A percentile compares a stretch with the other conserved stretches of the same genome.
phyloP scores from a whole-genome alignment of 345 rosid species.

The Bruguiera gymnorhiza region DNA sequence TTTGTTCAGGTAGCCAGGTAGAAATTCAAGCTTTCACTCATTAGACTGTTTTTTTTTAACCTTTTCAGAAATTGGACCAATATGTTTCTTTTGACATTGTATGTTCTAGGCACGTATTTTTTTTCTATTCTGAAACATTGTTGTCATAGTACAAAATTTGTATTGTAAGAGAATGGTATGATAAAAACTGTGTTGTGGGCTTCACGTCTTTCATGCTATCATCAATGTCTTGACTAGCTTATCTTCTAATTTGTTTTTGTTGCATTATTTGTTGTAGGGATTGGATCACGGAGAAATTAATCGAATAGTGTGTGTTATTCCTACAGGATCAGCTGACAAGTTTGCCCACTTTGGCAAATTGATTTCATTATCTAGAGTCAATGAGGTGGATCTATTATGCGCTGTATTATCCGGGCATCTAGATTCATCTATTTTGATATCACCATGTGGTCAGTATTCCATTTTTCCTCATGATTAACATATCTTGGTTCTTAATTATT shows the following conservation, averaged over 20 bases:
- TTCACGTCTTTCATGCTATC: background rate
- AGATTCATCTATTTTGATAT: slow-evolving; percentile 47
- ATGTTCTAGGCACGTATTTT: no score
- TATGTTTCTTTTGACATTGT: no score
- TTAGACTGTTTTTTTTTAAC: background rate
- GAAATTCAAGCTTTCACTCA: background rate
- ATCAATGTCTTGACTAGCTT: background rate
- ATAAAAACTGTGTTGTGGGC: no score
- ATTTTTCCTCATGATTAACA: background rate
- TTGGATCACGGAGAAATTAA: slow-evolving; percentile 41
- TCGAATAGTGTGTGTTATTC: slow-evolving; percentile 48
- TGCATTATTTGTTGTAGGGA: slow-evolving; percentile 37
- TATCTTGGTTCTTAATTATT: background rate
- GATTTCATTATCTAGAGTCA: slow-evolving; percentile 51
- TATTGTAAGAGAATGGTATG: no score
- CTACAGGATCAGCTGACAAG: slow-evolving; percentile 50
- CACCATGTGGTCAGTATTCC: slow-evolving; percentile 52
- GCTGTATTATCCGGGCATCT: slow-evolving; percentile 70
- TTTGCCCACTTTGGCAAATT: slow-evolving; percentile 44
- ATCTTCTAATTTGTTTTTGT: slow-evolving; percentile 6
- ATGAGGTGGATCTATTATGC: slow-evolving; percentile 62
- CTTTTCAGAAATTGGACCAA: background rate
- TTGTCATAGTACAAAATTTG: no score
- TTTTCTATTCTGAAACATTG: no score
- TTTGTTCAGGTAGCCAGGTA: slow-evolving; percentile 70